Conservation (phyloP, 306 rosid species). For the Vigna nakashimae region DNA sequence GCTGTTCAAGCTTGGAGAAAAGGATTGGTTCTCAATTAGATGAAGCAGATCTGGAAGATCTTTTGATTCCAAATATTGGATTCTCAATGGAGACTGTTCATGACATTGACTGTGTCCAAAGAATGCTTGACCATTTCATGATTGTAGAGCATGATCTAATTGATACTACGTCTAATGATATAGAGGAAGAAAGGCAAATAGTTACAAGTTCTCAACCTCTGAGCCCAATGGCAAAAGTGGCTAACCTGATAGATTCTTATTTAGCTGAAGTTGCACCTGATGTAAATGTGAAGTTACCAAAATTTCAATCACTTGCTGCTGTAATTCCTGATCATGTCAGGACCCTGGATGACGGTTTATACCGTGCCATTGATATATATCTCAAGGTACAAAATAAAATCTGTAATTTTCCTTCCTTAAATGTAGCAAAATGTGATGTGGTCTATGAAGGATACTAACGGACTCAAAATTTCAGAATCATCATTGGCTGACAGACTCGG, state of each 20-base stretch:
- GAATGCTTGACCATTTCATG: constrained; percentile 91
- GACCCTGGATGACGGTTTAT: constrained; percentile 80
- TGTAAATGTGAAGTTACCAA: constrained; percentile 69
- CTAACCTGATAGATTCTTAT: constrained; percentile 79
- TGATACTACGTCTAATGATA: constrained; percentile 53
- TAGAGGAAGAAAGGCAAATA: constrained; percentile 64
- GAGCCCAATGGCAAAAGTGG: constrained; percentile 71
- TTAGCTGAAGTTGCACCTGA: constrained; percentile 95
- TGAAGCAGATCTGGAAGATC: constrained; percentile 79
- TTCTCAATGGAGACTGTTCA: constrained; percentile 85
- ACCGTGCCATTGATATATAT: constrained; percentile 84
- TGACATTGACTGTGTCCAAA: constrained; percentile 83
- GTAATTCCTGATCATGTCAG: constrained; percentile 82
- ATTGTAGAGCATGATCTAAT: constrained; percentile 52
- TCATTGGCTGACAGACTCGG: constrained; percentile 79
- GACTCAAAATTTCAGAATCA: constrained; percentile 63
- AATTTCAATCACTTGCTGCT: constrained; percentile 82
- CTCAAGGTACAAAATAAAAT: constrained; percentile 68
- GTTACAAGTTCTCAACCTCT: constrained; percentile 54
- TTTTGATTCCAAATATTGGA: constrained; percentile 80
- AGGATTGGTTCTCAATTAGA: constrained; percentile 76
- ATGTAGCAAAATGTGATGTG: background rate
- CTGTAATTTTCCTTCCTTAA: background rate
- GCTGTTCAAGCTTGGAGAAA: constrained; percentile 70
- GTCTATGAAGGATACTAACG: constrained; percentile 16